A percentile compares a stretch with the other conserved stretches of the same genome.
phyloP scores from a whole-genome alignment of 805 yeast species.

The Myxozyma neglecta region DNA sequence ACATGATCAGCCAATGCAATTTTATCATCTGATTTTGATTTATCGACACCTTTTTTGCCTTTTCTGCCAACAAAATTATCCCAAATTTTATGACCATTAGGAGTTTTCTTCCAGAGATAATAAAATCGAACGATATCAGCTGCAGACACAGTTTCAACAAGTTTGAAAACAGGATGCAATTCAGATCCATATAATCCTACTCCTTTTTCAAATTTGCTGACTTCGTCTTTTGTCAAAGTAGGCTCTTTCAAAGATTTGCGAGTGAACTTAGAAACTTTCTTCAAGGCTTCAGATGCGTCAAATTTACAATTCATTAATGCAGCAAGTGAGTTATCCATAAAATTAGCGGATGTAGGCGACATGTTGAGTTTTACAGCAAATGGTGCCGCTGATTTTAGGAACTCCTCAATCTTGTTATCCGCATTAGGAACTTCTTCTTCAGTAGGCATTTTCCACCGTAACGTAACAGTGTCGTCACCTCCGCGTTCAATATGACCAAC shows the following conservation, averaged over 20 bases:
- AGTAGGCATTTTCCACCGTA: slow-evolving; percentile 62
- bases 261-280: slow-evolving; percentile 50
- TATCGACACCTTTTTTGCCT: slow-evolving; percentile 53
- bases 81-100: slow-evolving; percentile 74
- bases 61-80: slow-evolving; percentile 73
- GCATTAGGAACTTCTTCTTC: slow-evolving; percentile 32
- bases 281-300: slow-evolving; percentile 52
- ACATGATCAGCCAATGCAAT: slow-evolving; percentile 47
- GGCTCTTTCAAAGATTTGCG: slow-evolving; percentile 73
- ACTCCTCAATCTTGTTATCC: slow-evolving; percentile 51
- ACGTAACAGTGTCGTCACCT: slow-evolving; percentile 56
- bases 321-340: slow-evolving; percentile 69
- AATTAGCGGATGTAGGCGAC: slow-evolving; percentile 70
- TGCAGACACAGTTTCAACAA: slow-evolving; percentile 69
- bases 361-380: slow-evolving; percentile 58
- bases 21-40: slow-evolving; percentile 32
- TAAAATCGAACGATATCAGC: slow-evolving; percentile 84
- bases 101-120: slow-evolving; percentile 89
- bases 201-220: slow-evolving; percentile 69
- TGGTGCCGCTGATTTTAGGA: slow-evolving; percentile 54
- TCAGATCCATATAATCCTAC: slow-evolving; percentile 75
- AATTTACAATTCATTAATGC: slow-evolving; percentile 55
- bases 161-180: slow-evolving; percentile 66
- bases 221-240: slow-evolving; percentile 63
- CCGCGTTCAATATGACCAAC: slow-evolving; percentile 85